Conservation (phyloP, 2,329 filamentous ascomycete genomes). For the Clonostachys byssicola region DNA sequence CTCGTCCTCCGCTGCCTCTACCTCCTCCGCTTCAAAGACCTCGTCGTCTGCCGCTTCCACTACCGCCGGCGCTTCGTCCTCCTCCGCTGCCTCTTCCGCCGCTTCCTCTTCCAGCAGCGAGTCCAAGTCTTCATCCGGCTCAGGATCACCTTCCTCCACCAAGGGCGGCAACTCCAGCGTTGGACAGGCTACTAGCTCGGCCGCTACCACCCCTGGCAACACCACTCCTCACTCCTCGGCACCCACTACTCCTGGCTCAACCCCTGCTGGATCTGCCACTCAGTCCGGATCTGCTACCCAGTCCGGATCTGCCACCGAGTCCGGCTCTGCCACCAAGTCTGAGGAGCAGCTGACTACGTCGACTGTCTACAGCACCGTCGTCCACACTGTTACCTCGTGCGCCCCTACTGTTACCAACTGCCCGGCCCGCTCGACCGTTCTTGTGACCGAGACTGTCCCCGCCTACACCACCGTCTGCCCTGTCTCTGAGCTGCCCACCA, state of each 20-base stretch:
- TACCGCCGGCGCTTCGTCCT: no score
- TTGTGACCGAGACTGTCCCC: slow-evolving; percentile 14
- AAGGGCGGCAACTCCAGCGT: no score
- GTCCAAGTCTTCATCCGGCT: no score
- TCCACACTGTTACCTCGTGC: slow-evolving; percentile 55
- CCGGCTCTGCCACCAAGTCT: no score
- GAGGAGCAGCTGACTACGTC: slow-evolving; percentile 13
- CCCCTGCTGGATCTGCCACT: slow-evolving; percentile 1
- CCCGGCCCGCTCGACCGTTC: slow-evolving; percentile 18
- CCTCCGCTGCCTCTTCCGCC: no score
- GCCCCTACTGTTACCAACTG: slow-evolving; percentile 55
- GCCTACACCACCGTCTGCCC: slow-evolving; percentile 28
- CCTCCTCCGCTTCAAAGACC: no score
- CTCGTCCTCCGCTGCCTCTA: no score
- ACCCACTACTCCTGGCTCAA: not conserved
- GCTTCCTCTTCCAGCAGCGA: no score
- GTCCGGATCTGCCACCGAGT: no score
- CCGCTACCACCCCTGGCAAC: not conserved
- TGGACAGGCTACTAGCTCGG: no score
- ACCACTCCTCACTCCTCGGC: slow-evolving; percentile 12
- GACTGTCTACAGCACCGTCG: slow-evolving; percentile 47
- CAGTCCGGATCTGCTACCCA: not conserved
- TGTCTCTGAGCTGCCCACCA: slow-evolving; percentile 10
- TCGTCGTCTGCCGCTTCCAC: no score
- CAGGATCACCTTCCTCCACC: no score